A percentile compares a stretch with the other conserved stretches of the same genome.
These are phyloP conservation scores for Cordyceps javanica DNA, from an alignment of 2,329 filamentous ascomycete species.

Conservation along the genomic window DNA sequence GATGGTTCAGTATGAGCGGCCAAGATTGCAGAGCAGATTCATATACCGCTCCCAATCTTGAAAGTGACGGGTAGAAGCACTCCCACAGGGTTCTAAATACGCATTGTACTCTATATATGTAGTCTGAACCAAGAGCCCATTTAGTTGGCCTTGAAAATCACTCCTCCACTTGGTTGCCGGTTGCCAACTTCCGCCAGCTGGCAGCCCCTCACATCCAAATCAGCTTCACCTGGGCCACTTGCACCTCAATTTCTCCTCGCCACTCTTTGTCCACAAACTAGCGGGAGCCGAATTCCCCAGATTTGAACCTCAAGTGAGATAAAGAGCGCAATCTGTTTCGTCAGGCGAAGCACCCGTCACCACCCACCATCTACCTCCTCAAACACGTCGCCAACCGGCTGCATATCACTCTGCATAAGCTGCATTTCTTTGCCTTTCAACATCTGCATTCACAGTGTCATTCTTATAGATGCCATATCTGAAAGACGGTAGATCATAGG, in stretches of 20 bases:
- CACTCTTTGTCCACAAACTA: background rate
- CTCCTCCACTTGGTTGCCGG: constrained; percentile 1
- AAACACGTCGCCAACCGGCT: background rate
- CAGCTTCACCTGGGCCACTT: constrained; percentile 5
- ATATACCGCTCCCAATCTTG: background rate
- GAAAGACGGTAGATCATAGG: background rate
- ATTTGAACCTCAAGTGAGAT: constrained; percentile 8
- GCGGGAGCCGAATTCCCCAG: background rate
- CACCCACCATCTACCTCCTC: background rate
- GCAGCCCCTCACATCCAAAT: constrained; percentile 10
- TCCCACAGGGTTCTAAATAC: background rate
- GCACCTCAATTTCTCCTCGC: background rate
- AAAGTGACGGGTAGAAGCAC: background rate
- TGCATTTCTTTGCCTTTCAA: too few relatives aligned
- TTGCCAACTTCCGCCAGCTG: constrained; percentile 10
- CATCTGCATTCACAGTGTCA: background rate
- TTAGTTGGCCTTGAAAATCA: background rate
- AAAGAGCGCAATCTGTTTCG: background rate
- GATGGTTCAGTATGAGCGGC: background rate
- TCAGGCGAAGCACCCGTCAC: background rate
- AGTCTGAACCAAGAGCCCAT: background rate
- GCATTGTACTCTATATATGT: background rate
- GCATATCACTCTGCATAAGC: background rate
- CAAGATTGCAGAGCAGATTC: background rate
- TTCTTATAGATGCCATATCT: background rate